Base-by-base conservation (phyloP, 192 early-diverging fungal genomes). In the Blastocladiella britannica region DNA sequence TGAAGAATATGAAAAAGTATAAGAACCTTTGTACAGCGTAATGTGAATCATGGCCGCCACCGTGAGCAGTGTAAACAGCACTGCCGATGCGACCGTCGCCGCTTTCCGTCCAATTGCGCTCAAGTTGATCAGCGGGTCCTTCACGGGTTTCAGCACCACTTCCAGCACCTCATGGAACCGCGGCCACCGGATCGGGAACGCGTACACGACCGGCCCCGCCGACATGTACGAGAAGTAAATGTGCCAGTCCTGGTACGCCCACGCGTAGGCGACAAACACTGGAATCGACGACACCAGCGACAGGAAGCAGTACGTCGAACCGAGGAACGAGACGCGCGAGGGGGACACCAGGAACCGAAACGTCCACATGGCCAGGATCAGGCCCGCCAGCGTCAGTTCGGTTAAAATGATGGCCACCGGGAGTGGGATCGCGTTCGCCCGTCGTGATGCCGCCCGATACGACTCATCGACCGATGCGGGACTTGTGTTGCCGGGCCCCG, bases 21-120 rank as follows among this genome's bases (percentile, higher is more conserved):
- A 54, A 37, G 59, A 8, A 37, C 60, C 63, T 62, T 75, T 74
- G 58, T 67, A 78, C 5, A 81, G 68, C 62, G 77, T 71, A 9
- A 77, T 65, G 43, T 86, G 84, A 9, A 82, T 78, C 55, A 77
- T 78, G 26, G 80, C 83, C 0, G 83, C 75, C 53, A 85, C 81
- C 3, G 80, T 81, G 53, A 84, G 62, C 31, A 86, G 69, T 0
- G 82, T 83, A 43, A 78, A 77, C 28, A 84, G 73, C 54, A 86
- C 82, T 0, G 80, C 71, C 0, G 77, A 68, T 28, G 70, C 70
- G 23, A 80, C 63, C 4, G 73, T 69, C 47, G 80, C 53, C 23
- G 69, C 78, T 52, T 86, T 84, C 53, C 82, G 77, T 23, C 71
- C 73, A 62, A 84, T 73, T 8, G 68, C 58, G 53, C 73, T 70